Percentiles rank a stretch among this genome's conserved stretches.
Conservation (phyloP, 2,329 filamentous ascomycete genomes). For the Parascedosporium putredinis region DNA sequence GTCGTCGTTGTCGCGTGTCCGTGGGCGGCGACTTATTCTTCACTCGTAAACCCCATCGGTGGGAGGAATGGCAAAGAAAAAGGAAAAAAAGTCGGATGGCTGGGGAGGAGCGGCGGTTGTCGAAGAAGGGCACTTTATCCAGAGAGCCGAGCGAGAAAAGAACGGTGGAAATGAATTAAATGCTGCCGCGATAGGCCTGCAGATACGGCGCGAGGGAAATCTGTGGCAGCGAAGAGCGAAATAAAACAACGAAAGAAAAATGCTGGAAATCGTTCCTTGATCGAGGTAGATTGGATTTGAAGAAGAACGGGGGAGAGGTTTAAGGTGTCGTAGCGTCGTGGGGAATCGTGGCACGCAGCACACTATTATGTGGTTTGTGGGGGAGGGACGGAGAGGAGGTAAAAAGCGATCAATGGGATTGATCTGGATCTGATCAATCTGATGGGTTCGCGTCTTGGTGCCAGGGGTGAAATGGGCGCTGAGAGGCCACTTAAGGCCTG, state of each 20-base stretch:
- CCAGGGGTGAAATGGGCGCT: too few species aligned
- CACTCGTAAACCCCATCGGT: not conserved
- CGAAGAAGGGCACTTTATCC: not conserved
- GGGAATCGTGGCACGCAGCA: constrained; percentile 1
- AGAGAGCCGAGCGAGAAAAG: not conserved
- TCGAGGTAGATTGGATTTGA: not conserved
- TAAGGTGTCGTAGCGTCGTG: not conserved
- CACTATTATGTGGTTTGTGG: not conserved
- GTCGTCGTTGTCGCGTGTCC: not conserved
- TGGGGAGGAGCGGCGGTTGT: not conserved
- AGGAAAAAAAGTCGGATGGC: constrained; percentile 4
- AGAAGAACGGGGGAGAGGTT: not conserved
- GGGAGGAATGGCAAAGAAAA: not conserved
- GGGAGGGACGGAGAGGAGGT: not conserved
- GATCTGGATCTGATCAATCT: not conserved
- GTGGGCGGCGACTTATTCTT: not conserved
- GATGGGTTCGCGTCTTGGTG: not conserved
- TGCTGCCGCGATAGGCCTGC: not conserved
- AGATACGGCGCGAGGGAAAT: not conserved
- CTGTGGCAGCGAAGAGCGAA: not conserved
- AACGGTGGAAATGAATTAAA: not conserved
- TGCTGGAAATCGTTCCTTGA: not conserved
- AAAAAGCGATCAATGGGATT: too few species aligned
- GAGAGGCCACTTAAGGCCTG: too few species aligned
- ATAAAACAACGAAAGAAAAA: not conserved